These are phyloP conservation scores for Chalciporus pseudorubinellus DNA, from an alignment of 768 basidiomycete genomes.

Conservation along the genomic window DNA sequence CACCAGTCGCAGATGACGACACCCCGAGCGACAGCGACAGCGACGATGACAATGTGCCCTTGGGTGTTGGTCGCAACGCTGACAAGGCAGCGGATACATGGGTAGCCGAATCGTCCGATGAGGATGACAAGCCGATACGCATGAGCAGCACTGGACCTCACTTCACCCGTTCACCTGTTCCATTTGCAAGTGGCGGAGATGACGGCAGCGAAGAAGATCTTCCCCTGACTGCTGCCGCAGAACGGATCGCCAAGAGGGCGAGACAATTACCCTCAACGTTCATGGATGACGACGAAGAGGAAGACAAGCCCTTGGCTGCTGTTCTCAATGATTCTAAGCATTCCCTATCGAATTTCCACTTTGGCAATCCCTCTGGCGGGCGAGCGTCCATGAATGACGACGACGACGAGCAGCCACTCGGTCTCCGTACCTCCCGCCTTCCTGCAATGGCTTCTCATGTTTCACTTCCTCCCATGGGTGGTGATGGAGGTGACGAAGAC, in stretches of 20 bases:
- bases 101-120: conserved; percentile 65
- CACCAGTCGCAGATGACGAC: conserved; percentile 35
- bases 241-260: conserved; percentile 50
- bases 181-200: conserved; percentile 23
- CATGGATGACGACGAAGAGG: conserved; percentile 41
- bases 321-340: conserved; percentile 50
- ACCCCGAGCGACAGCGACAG: conserved; percentile 54
- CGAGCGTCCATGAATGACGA: conserved; percentile 38
- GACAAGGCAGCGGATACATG: conserved; percentile 34
- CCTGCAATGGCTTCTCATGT: conserved; percentile 24
- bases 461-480: conserved; percentile 29
- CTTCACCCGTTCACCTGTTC: conserved; percentile 26
- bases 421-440: conserved; percentile 57
- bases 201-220: conserved; percentile 78
- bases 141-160: conserved; percentile 59
- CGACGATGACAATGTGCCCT: conserved; percentile 37
- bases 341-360: conserved; percentile 43
- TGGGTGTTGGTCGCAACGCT: conserved; percentile 16
- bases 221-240: conserved; percentile 66
- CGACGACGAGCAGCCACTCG: conserved; percentile 71
- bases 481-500: conserved; percentile 54
- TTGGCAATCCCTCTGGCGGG: conserved; percentile 32
- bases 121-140: conserved; percentile 50
- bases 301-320: conserved; percentile 62
- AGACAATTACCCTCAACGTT: conserved; percentile 25